Percentiles rank a stretch among this genome's conserved stretches.
phyloP scores from a whole-genome alignment of 2,329 filamentous ascomycete genomes.

The Amesomyces nigricolor region DNA sequence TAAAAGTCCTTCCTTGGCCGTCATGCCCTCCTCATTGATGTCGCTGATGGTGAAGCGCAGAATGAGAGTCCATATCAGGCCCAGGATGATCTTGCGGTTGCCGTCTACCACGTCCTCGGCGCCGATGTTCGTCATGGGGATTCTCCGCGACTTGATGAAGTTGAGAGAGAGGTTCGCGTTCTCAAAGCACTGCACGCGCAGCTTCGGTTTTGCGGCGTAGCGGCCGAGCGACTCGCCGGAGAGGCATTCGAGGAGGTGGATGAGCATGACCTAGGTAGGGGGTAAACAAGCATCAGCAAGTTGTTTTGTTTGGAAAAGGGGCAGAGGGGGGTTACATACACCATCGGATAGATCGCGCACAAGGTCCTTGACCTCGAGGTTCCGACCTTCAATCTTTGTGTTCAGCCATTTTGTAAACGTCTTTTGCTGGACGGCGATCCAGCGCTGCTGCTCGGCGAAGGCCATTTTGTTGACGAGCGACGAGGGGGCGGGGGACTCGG shows the following conservation, averaged over 20 bases:
- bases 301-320: not conserved
- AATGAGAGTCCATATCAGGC: conserved; percentile 97
- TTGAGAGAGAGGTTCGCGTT: conserved; percentile 95
- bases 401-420: conserved; percentile 99
- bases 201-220: conserved; percentile 92
- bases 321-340: conserved; percentile 49
- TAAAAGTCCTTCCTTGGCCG: conserved; percentile 89
- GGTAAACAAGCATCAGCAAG: not conserved
- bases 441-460: conserved; percentile 58
- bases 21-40: conserved; percentile 97
- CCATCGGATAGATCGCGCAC: conserved; percentile 89
- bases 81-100: conserved; percentile 94
- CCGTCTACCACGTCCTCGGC: conserved; percentile 98
- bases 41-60: conserved; percentile 96
- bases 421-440: conserved; percentile 88
- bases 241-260: conserved; percentile 94
- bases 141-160: conserved; percentile 76
- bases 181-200: conserved; percentile 94
- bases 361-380: conserved; percentile 78
- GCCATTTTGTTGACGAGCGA: conserved; percentile 55
- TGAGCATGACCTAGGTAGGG: conserved; percentile 69
- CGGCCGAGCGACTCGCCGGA: conserved; percentile 90
- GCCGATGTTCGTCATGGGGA: conserved; percentile 97
- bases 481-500: conserved; percentile 35
- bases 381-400: conserved; percentile 77